These are phyloP conservation scores for Diaporthe nobilis DNA, from an alignment of 2,329 filamentous ascomycete genomes.

Conservation along the genomic window DNA sequence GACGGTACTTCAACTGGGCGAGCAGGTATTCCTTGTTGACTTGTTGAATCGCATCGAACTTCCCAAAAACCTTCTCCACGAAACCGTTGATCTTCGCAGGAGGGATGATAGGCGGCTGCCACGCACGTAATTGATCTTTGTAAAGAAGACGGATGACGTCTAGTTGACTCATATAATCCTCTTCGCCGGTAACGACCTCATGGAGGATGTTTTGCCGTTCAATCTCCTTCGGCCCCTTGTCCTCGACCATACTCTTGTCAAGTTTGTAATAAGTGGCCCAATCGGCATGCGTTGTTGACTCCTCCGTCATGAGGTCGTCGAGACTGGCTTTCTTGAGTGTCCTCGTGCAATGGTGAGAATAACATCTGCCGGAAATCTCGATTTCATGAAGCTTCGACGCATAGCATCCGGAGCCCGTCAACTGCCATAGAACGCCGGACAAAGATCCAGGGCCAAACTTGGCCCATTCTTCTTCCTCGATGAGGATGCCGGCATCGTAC, in stretches of 20 bases:
- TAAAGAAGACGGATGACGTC: slow-evolving; percentile 90
- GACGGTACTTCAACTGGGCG: slow-evolving; percentile 94
- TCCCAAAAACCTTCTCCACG: slow-evolving; percentile 88
- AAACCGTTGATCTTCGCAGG: slow-evolving; percentile 86
- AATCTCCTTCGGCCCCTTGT: slow-evolving; percentile 86
- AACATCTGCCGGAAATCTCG: slow-evolving; percentile 82
- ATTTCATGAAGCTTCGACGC: slow-evolving; percentile 84
- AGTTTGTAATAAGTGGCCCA: slow-evolving; percentile 93
- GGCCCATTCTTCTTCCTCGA: slow-evolving; percentile 97
- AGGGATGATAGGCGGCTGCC: slow-evolving; percentile 84
- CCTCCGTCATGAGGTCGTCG: slow-evolving; percentile 78
- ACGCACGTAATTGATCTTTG: slow-evolving; percentile 80
- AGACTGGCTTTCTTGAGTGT: slow-evolving; percentile 96
- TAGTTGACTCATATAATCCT: slow-evolving; percentile 89
- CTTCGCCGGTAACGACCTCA: slow-evolving; percentile 94
- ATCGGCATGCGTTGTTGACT: slow-evolving; percentile 79
- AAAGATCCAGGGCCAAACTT: slow-evolving; percentile 87
- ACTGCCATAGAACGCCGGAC: slow-evolving; percentile 92
- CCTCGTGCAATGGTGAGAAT: slow-evolving; percentile 92
- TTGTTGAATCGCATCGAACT: slow-evolving; percentile 87
- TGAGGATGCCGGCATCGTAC: slow-evolving; percentile 81
- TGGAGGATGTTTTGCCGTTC: slow-evolving; percentile 95
- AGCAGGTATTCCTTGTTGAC: slow-evolving; percentile 95
- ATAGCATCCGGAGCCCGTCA: slow-evolving; percentile 94
- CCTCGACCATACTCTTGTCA: slow-evolving; percentile 80